Percentiles rank a stretch among this genome's conserved stretches.
Evolutionary conservation across 1,139 yeast species (phyloP).

Genomic region (Lodderomyces oxycetoniae): DNA sequence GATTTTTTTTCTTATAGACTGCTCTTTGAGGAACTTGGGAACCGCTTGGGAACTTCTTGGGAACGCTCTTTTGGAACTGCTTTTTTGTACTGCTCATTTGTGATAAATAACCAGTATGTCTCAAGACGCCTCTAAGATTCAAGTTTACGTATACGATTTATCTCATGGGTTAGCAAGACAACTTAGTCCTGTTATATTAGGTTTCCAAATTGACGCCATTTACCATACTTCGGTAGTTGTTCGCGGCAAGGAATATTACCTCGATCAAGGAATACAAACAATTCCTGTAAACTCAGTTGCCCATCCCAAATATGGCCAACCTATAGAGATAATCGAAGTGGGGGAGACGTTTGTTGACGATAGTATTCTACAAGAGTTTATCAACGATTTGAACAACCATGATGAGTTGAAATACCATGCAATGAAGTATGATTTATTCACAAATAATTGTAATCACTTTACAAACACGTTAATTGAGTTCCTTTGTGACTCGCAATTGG

Average conservation of each 20-base stretch:
- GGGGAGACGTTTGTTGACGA: constrained; percentile 51
- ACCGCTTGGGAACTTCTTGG: too few species aligned
- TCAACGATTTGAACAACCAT: constrained; percentile 42
- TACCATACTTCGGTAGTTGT: constrained; percentile 66
- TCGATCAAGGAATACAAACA: constrained; percentile 56
- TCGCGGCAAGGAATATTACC: constrained; percentile 51
- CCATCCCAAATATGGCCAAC: constrained; percentile 55
- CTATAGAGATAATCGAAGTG: constrained; percentile 48
- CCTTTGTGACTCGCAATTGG: constrained; percentile 47
- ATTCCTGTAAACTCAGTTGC: constrained; percentile 39
- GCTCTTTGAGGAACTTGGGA: too few species aligned
- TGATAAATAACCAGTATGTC: too few species aligned
- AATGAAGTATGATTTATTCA: constrained; percentile 52
- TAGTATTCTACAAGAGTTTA: constrained; percentile 50
- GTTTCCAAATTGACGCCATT: constrained; percentile 52
- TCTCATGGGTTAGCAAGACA: constrained; percentile 44
- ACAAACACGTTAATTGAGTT: constrained; percentile 56
- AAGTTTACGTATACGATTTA: constrained; percentile 63
- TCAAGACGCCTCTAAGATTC: constrained; percentile 12
- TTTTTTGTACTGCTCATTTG: too few species aligned
- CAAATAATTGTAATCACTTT: constrained; percentile 69
- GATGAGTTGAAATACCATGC: constrained; percentile 43
- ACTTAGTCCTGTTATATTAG: constrained; percentile 43
- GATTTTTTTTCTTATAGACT: too few species aligned
- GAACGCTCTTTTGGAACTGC: too few species aligned